Conservation (phyloP, 805 yeast genomes). For the Myxozyma geophila region DNA sequence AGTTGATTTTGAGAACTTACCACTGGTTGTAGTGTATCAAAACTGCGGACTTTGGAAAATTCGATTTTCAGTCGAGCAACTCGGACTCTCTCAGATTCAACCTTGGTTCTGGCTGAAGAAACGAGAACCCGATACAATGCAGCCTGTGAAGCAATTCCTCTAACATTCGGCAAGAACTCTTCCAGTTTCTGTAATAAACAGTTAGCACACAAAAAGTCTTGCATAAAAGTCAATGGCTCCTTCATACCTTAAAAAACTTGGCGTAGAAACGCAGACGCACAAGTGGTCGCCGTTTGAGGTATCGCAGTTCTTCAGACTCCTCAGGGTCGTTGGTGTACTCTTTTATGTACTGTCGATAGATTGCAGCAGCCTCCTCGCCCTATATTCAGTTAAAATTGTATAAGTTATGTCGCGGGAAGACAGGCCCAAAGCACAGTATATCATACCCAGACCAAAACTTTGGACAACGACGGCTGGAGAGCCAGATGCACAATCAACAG, state of each 20-base stretch:
- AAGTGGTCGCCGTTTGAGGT: slow-evolving; percentile 38
- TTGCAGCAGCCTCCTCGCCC: slow-evolving; percentile 37
- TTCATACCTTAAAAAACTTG: slow-evolving; percentile 37
- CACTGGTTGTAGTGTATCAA: slow-evolving; percentile 33
- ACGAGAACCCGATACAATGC: slow-evolving; percentile 32
- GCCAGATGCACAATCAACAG: slow-evolving; percentile 24
- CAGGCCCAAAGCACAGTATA: no score
- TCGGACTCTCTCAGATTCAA: slow-evolving; percentile 32
- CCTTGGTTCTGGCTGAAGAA: slow-evolving; percentile 34
- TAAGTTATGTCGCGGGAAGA: neutral
- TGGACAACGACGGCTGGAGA: slow-evolving; percentile 24
- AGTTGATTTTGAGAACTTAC: slow-evolving; percentile 16
- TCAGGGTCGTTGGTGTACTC: slow-evolving; percentile 33
- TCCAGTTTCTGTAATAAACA: slow-evolving; percentile 30
- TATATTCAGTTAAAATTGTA: neutral
- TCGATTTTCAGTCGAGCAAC: slow-evolving; percentile 29
- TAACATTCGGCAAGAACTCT: slow-evolving; percentile 35
- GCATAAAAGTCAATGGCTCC: neutral
- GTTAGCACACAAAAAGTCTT: neutral
- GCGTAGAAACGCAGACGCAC: slow-evolving; percentile 39
- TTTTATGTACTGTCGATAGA: slow-evolving; percentile 33
- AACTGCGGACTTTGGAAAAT: slow-evolving; percentile 32
- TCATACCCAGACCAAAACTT: slow-evolving; percentile 28
- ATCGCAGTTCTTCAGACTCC: slow-evolving; percentile 31
- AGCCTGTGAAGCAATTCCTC: slow-evolving; percentile 29